A percentile compares a stretch with the other conserved stretches of the same genome.
These are phyloP conservation scores for Cardiospermum halicacabum DNA, from an alignment of 345 rosid species.

Conservation along the genomic window DNA sequence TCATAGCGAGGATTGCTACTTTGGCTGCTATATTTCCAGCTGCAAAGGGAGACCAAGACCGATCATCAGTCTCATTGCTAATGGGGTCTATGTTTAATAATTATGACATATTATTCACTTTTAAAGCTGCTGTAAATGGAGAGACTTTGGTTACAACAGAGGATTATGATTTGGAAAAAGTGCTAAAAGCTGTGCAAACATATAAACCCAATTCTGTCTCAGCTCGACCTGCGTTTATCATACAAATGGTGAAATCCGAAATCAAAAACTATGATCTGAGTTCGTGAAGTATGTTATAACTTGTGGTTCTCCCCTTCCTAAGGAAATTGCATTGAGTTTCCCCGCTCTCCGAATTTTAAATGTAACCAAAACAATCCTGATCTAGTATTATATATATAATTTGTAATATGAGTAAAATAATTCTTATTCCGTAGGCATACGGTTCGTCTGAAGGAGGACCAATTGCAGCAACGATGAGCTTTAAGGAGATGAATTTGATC, in stretches of 20 bases:
- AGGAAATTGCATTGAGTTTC: conserved; percentile 63
- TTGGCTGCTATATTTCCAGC: not conserved
- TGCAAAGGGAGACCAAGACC: too few relatives aligned
- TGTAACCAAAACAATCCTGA: conserved; percentile 29
- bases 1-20: conserved; percentile 53
- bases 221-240: conserved; percentile 71
- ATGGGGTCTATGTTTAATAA: conserved; percentile 30
- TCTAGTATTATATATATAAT: too few relatives aligned
- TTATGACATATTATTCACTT: conserved; percentile 39
- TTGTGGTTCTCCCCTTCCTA: conserved; percentile 84
- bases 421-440: conserved; percentile 47
- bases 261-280: conserved; percentile 61
- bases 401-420: not conserved
- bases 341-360: conserved; percentile 60
- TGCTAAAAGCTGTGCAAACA: conserved; percentile 48
- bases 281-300: conserved; percentile 50
- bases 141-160: conserved; percentile 35
- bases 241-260: conserved; percentile 41
- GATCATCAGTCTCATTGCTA: conserved; percentile 43
- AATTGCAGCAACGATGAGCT: conserved; percentile 37
- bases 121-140: conserved; percentile 39
- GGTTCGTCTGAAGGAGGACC: conserved; percentile 76
- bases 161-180: conserved; percentile 41
- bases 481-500: conserved; percentile 43
- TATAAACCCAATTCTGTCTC: conserved; percentile 55